These are phyloP conservation scores for Smallanthus sonchifolius DNA, from an alignment of 129 eudicot genomes.

Conservation along the genomic window DNA sequence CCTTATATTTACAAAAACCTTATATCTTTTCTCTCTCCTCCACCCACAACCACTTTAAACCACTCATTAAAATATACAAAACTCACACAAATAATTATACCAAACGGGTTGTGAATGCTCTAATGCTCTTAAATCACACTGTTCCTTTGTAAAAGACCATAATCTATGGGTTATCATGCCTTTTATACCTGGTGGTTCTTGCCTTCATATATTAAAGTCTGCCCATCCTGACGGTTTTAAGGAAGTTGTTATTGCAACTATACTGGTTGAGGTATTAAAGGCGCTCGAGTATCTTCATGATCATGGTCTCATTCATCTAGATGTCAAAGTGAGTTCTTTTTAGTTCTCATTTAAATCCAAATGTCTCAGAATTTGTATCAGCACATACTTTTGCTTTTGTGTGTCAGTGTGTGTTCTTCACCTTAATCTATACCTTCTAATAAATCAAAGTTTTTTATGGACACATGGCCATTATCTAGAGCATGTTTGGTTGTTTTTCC, in stretches of 20 bases:
- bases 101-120: too few species aligned
- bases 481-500: too few species aligned
- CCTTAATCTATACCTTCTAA: too few species aligned
- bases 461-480: too few species aligned
- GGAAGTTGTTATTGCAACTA: slow-evolving; percentile 87
- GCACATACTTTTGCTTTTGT: neutral
- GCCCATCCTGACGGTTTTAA: slow-evolving; percentile 83
- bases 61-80: too few species aligned
- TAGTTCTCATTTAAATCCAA: neutral
- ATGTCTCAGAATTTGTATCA: neutral
- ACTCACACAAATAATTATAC: too few species aligned
- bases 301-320: slow-evolving; percentile 94
- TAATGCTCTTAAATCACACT: slow-evolving; percentile 82
- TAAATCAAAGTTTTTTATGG: too few species aligned
- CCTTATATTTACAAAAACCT: too few species aligned
- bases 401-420: neutral
- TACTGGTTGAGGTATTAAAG: slow-evolving; percentile 77
- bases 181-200: slow-evolving; percentile 90
- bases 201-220: slow-evolving; percentile 85
- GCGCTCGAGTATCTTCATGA: slow-evolving; percentile 87
- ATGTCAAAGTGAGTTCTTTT: slow-evolving; percentile 78
- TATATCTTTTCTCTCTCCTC: too few species aligned
- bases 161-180: slow-evolving; percentile 95
- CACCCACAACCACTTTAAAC: too few species aligned
- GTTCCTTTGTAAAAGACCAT: slow-evolving; percentile 87